These are phyloP conservation scores for Draba incana DNA, from an alignment of 345 rosid species.

Conservation along the genomic window DNA sequence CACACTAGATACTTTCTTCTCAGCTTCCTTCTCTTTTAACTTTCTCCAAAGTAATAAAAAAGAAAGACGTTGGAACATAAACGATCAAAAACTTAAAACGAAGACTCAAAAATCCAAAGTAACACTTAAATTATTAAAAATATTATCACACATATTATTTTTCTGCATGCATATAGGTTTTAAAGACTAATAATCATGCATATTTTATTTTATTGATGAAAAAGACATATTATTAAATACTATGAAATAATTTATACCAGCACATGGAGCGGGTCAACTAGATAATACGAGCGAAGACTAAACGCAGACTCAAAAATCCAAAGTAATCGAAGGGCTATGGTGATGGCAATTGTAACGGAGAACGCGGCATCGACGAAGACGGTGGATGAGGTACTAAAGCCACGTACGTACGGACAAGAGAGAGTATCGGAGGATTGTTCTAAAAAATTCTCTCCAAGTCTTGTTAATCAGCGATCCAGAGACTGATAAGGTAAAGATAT, in stretches of 20 bases:
- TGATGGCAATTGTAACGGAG: conserved; percentile 52
- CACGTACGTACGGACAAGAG: conserved; percentile 77
- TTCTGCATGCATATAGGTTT: no score
- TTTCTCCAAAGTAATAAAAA: background rate
- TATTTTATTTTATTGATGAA: no score
- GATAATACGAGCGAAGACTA: background rate
- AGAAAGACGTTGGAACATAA: conserved; percentile 12
- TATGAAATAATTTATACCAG: no score
- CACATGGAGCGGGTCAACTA: no score
- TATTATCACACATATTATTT: no score
- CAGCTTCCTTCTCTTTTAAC: conserved; percentile 1
- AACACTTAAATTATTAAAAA: no score
- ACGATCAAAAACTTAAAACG: background rate
- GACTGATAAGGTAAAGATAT: conserved; percentile 67
- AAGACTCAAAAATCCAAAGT: no score
- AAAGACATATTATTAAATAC: no score
- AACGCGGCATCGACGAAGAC: conserved; percentile 21
- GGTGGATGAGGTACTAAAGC: conserved; percentile 53
- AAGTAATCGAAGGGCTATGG: background rate
- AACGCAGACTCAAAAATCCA: background rate
- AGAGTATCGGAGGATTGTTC: conserved; percentile 66
- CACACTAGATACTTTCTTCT: background rate
- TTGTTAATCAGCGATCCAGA: conserved; percentile 84
- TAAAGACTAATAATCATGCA: no score
- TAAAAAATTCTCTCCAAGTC: conserved; percentile 69